Evolutionary conservation across 192 early-diverging fungal genomes (phyloP).

Genomic region (Allomyces arbusculus): DNA sequence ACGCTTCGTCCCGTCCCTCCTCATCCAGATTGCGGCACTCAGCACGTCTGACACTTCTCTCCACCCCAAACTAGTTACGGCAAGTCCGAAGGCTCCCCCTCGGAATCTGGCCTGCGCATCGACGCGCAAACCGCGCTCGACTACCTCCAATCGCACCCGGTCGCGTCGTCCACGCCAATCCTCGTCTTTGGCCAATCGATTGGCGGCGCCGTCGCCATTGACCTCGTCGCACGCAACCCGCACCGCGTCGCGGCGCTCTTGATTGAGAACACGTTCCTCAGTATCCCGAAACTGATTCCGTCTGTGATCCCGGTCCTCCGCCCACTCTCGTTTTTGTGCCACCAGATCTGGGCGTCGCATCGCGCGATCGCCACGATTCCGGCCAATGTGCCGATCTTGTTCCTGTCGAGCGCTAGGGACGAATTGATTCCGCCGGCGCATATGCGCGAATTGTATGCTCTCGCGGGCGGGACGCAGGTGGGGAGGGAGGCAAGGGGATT

Average conservation of each 20-base stretch:
- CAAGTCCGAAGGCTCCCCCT: slow-evolving; percentile 59
- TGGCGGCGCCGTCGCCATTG: slow-evolving; percentile 87
- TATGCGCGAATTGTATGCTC: slow-evolving; percentile 56
- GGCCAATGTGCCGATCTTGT: slow-evolving; percentile 45
- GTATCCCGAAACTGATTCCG: slow-evolving; percentile 74
- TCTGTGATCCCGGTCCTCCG: slow-evolving; percentile 55
- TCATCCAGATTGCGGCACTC: no score
- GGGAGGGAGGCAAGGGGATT: not conserved
- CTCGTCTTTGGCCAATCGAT: slow-evolving; percentile 88
- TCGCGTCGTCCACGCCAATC: slow-evolving; percentile 52
- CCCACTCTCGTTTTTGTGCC: slow-evolving; percentile 54
- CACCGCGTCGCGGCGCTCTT: slow-evolving; percentile 54
- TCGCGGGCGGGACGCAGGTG: slow-evolving; percentile 19
- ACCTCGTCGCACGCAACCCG: slow-evolving; percentile 59
- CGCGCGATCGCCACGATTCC: slow-evolving; percentile 37
- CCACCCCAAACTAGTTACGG: slow-evolving; percentile 41
- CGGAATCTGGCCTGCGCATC: slow-evolving; percentile 66
- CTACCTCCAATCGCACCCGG: slow-evolving; percentile 53
- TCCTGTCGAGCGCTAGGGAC: slow-evolving; percentile 60
- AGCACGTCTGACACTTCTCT: not conserved
- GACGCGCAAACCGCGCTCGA: slow-evolving; percentile 78
- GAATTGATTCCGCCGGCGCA: slow-evolving; percentile 74
- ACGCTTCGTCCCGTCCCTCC: slow-evolving; percentile 4
- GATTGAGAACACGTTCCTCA: slow-evolving; percentile 87
- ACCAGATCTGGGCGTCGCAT: slow-evolving; percentile 79